These are phyloP conservation scores for Cryomyces minteri DNA, from an alignment of 495 filamentous ascomycete species.

Conservation along the genomic window DNA sequence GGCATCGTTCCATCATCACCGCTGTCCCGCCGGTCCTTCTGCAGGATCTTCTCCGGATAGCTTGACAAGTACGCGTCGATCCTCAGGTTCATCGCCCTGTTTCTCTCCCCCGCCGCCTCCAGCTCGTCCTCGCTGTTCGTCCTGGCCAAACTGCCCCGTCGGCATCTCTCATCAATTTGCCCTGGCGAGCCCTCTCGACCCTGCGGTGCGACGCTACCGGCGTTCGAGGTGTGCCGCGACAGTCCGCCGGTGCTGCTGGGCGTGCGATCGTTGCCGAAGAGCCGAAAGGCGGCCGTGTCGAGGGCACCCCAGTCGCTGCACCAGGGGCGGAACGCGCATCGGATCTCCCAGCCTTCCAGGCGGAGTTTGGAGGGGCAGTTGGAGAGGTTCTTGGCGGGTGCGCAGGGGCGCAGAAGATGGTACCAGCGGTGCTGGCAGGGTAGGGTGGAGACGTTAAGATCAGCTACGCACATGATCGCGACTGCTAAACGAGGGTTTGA, in stretches of 20 bases:
- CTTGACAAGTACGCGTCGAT: conserved; percentile 17
- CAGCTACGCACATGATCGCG: conserved; percentile 19
- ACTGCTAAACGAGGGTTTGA: too few relatives aligned
- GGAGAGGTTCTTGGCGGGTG: conserved; percentile 14
- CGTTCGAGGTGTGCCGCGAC: conserved; percentile 7
- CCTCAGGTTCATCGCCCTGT: conserved; percentile 16
- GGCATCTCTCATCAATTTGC: conserved; percentile 3
- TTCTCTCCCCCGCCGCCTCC: conserved; percentile 14
- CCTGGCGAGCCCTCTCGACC: conserved; percentile 2
- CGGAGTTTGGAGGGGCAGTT: conserved; percentile 16
- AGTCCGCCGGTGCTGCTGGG: conserved; percentile 9
- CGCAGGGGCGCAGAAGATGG: conserved; percentile 15
- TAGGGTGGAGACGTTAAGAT: conserved; percentile 20
- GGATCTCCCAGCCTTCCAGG: conserved; percentile 22
- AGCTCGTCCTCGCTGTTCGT: conserved; percentile 15
- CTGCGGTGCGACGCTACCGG: conserved; percentile 1
- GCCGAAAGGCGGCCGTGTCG: conserved; percentile 11
- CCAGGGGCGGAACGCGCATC: conserved; percentile 21
- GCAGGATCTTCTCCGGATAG: conserved; percentile 6
- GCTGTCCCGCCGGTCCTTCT: conserved; percentile 3
- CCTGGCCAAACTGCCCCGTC: conserved; percentile 12
- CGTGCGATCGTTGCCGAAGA: conserved; percentile 13
- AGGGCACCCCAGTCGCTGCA: conserved; percentile 7
- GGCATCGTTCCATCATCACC: conserved; percentile 6
- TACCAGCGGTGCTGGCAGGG: conserved; percentile 23